Evolutionary conservation across 164 flowering plant species (phyloP).

Genomic region (Echeveria elegans): DNA sequence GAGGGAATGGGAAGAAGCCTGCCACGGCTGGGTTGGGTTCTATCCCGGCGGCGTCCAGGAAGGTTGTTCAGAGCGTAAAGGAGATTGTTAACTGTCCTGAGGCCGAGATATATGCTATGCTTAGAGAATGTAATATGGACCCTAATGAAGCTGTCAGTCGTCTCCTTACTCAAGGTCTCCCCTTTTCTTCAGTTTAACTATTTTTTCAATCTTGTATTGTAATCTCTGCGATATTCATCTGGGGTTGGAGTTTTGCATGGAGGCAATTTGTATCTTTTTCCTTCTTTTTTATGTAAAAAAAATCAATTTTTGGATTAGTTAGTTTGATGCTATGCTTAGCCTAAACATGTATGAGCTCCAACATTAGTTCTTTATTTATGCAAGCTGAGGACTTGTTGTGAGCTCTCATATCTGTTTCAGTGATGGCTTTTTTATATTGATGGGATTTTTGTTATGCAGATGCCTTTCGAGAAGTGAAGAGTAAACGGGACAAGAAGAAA

Average conservation of each 20-base stretch:
- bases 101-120: conserved; percentile 60
- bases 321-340: neutral
- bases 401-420: neutral
- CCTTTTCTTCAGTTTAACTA: neutral
- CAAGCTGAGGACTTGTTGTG: neutral
- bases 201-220: neutral
- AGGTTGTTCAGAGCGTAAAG: conserved; percentile 82
- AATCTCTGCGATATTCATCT: too few species aligned
- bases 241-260: too few species aligned
- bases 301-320: neutral
- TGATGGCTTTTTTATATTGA: neutral
- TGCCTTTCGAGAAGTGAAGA: conserved; percentile 6
- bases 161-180: conserved; percentile 78
- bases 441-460: neutral
- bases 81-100: conserved; percentile 78
- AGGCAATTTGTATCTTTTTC: too few species aligned
- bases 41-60: conserved; percentile 26
- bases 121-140: conserved; percentile 89
- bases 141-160: conserved; percentile 82
- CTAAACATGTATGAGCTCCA: neutral
- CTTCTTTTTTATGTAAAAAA: too few species aligned
- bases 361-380: neutral
- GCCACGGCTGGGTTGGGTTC: neutral
- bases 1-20: conserved; percentile 6
- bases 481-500: conserved; percentile 10